Conservation (phyloP, 1,284 basidiomycete species). For the Leccinum huronense region DNA sequence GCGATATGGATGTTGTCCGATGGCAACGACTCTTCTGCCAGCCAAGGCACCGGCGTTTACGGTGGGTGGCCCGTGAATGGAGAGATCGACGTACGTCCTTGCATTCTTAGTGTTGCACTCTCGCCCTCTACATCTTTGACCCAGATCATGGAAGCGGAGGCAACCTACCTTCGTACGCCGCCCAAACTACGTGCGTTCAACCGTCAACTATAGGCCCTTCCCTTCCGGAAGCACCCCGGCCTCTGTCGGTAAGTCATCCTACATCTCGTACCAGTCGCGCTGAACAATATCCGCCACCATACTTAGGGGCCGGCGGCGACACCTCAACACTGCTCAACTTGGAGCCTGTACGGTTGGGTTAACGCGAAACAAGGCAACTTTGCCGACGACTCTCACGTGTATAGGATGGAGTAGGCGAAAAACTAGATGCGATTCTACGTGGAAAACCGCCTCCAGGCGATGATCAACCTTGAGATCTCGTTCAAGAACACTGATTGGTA, state of each 20-base stretch:
- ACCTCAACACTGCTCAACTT: constrained; percentile 27
- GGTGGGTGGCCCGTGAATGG: constrained; percentile 74
- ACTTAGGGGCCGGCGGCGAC: constrained; percentile 17
- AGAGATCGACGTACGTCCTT: constrained; percentile 62
- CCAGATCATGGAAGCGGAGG: constrained; percentile 74
- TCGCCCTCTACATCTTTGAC: constrained; percentile 3
- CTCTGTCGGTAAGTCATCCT: constrained; percentile 51
- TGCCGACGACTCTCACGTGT: constrained; percentile 68
- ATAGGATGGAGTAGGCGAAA: constrained; percentile 78
- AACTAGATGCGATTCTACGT: constrained; percentile 61
- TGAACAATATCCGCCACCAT: not conserved
- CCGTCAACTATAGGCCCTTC: constrained; percentile 74
- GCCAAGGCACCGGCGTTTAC: constrained; percentile 46
- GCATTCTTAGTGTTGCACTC: not conserved
- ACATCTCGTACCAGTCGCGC: not conserved
- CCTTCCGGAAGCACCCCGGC: constrained; percentile 38
- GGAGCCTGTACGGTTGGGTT: constrained; percentile 61
- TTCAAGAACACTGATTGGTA: constrained; percentile 43
- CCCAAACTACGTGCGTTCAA: constrained; percentile 68
- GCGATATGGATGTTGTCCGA: constrained; percentile 82
- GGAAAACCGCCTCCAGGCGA: constrained; percentile 45
- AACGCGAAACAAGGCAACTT: constrained; percentile 61
- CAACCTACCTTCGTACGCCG: constrained; percentile 59
- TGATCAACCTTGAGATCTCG: constrained; percentile 46
- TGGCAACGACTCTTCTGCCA: constrained; percentile 36